Evolutionary conservation across 2,329 filamentous ascomycete species (phyloP), one percentile per base, ranked within the genome.

Genomic region (Paecilomyces formosus): DNA sequence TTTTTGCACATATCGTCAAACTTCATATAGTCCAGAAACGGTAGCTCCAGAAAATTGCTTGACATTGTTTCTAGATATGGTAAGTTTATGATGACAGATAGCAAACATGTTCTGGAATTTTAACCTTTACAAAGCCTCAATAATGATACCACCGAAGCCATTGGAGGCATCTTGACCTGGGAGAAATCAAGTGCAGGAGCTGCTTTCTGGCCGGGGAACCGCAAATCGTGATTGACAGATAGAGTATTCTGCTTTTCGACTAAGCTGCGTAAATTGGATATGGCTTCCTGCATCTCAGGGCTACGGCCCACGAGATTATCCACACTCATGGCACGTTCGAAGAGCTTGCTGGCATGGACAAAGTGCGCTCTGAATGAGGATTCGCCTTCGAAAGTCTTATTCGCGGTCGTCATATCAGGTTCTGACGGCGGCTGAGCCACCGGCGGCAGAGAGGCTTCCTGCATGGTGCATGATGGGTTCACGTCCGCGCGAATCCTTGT

Each of bases 301-400:
- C 68, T 74, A 12, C 71, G 71, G 39, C 70, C 64, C 54, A 72
- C 69, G 12, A 70, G 65, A 3, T 71, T 70, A 39, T 69, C 71
- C 31, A 67, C 65, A 49, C 73, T 71, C 64, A 68, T 75, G 55
- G 67, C 75, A 57, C 64, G 77, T 68, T 66, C 80, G 59, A 71
- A 76, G 60, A 72, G 77, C 63, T 64, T 71, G 62, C 66, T 79
- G 5, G 74, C 79, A 65, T 79, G 77, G 3, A 74, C 75, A 0
- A 79, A 81, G 60, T 82, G 79, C 7, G 76, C 73, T 31, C 72
- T 73, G 21, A 81, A 72, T 2, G 79, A 78, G 0, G 79, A 80
- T 55, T 79, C 79, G 3, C 79, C 80, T 61, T 82, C 79, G 53
- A 80, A 82, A 2, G 70, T 62, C 2, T 68, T 64, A 1, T 65